These are phyloP conservation scores for Starmerella potacharoeniae DNA, from an alignment of 805 yeast genomes.

Conservation along the genomic window DNA sequence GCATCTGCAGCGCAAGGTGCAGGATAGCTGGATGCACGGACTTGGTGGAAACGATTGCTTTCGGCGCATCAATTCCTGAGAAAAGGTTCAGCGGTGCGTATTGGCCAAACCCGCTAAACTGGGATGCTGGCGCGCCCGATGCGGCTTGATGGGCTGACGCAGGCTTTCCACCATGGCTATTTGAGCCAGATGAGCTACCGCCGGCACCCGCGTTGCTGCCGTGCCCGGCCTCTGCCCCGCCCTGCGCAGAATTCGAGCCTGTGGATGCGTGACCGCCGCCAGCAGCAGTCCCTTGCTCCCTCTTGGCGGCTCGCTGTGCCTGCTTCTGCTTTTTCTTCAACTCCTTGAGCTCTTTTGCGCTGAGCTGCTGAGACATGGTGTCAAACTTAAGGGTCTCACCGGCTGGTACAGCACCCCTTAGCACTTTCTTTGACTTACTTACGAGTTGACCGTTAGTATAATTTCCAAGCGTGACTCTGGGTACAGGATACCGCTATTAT, in stretches of 20 bases:
- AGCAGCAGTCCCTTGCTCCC: constrained; percentile 44
- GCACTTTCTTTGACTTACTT: neutral
- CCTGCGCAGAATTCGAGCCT: neutral
- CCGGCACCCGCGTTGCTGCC: neutral
- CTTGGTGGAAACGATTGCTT: constrained; percentile 38
- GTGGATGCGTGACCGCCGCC: constrained; percentile 23
- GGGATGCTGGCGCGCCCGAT: neutral
- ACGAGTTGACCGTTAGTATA: neutral
- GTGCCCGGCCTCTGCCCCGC: neutral
- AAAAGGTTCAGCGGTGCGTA: constrained; percentile 36
- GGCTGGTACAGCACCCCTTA: neutral
- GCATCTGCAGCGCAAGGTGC: constrained; percentile 63
- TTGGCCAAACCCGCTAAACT: constrained; percentile 19
- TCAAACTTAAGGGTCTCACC: neutral
- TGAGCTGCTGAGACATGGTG: neutral
- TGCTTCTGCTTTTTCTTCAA: constrained; percentile 83
- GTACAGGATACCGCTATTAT: neutral
- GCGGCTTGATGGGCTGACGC: constrained; percentile 22
- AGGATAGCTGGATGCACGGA: constrained; percentile 80
- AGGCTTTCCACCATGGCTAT: constrained; percentile 1
- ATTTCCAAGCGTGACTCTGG: neutral
- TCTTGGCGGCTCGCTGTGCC: constrained; percentile 82
- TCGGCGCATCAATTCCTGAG: constrained; percentile 31
- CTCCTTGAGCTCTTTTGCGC: constrained; percentile 44
- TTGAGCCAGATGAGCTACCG: constrained; percentile 32